A percentile compares a stretch with the other conserved stretches of the same genome.
These are phyloP conservation scores for Phialocephala sp. DNA, from an alignment of 2,329 filamentous ascomycete species.

Conservation along the genomic window DNA sequence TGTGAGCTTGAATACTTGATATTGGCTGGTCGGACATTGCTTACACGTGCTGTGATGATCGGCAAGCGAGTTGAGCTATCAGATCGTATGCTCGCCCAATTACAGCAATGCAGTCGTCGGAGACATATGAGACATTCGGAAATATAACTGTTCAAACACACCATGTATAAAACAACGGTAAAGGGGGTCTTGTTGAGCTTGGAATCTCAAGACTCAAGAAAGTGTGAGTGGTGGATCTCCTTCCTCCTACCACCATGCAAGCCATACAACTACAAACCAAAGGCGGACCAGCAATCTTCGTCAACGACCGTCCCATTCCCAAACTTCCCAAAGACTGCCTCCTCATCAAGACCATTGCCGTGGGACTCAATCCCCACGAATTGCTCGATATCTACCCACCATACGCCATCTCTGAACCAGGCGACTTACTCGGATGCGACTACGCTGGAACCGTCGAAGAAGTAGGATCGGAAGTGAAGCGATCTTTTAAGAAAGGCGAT, in stretches of 20 bases:
- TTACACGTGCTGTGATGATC: too few relatives aligned
- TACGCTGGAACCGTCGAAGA: slow-evolving; percentile 53
- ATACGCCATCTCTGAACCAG: slow-evolving; percentile 1
- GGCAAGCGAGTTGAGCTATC: too few relatives aligned
- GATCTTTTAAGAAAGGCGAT: slow-evolving; percentile 30
- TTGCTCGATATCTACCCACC: slow-evolving; percentile 13
- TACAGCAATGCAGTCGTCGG: too few relatives aligned
- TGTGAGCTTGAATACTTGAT: too few relatives aligned
- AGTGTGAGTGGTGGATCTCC: not conserved
- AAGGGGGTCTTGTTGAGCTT: too few relatives aligned
- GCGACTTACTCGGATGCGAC: slow-evolving; percentile 43
- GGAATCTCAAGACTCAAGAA: too few relatives aligned
- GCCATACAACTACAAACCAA: slow-evolving; percentile 12
- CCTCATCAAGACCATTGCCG: slow-evolving; percentile 10
- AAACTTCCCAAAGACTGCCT: slow-evolving; percentile 10
- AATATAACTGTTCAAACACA: too few relatives aligned
- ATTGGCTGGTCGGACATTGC: too few relatives aligned
- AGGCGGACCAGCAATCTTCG: slow-evolving; percentile 10
- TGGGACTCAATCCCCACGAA: slow-evolving; percentile 15
- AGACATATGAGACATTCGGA: too few relatives aligned
- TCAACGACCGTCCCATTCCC: slow-evolving; percentile 11
- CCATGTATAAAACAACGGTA: too few relatives aligned
- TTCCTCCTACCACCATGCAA: slow-evolving; percentile 6
- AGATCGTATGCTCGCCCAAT: too few relatives aligned
- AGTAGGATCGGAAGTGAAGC: slow-evolving; percentile 48